These are phyloP conservation scores for Erodium texanum DNA, from an alignment of 441 rosid species.

Conservation along the genomic window DNA sequence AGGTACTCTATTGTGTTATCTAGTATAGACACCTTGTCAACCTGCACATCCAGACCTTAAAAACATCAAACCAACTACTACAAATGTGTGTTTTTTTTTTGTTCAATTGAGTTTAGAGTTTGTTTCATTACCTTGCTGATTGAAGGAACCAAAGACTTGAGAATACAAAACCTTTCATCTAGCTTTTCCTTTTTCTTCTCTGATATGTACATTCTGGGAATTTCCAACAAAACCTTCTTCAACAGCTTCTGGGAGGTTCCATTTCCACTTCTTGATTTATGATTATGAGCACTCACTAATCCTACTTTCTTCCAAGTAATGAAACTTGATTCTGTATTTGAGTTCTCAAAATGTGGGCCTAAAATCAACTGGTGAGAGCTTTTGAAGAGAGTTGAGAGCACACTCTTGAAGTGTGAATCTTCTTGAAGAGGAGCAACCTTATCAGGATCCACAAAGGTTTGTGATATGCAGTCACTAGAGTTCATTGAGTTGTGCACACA, in stretches of 20 bases:
- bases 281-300: constrained; percentile 14
- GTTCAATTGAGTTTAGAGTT: neutral
- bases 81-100: neutral
- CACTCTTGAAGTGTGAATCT: constrained; percentile 63
- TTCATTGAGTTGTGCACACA: constrained; percentile 52
- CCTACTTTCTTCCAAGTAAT: constrained; percentile 48
- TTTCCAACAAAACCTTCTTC: constrained; percentile 64
- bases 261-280: constrained; percentile 12
- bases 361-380: constrained; percentile 50
- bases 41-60: constrained; percentile 34
- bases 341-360: constrained; percentile 40
- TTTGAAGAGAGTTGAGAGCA: constrained; percentile 55
- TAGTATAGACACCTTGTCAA: constrained; percentile 63
- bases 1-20: constrained; percentile 69
- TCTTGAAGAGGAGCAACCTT: constrained; percentile 33
- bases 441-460: constrained; percentile 43
- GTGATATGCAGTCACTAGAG: constrained; percentile 71
- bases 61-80: neutral
- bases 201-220: constrained; percentile 52
- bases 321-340: constrained; percentile 52
- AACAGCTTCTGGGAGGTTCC: constrained; percentile 38
- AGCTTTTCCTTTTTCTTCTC: constrained; percentile 53
- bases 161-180: constrained; percentile 41
- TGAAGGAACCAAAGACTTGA: constrained; percentile 66
- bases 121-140: constrained; percentile 47